Base-by-base conservation (phyloP, 2,329 filamentous ascomycete genomes). In the Colletotrichum chrysophilum region DNA sequence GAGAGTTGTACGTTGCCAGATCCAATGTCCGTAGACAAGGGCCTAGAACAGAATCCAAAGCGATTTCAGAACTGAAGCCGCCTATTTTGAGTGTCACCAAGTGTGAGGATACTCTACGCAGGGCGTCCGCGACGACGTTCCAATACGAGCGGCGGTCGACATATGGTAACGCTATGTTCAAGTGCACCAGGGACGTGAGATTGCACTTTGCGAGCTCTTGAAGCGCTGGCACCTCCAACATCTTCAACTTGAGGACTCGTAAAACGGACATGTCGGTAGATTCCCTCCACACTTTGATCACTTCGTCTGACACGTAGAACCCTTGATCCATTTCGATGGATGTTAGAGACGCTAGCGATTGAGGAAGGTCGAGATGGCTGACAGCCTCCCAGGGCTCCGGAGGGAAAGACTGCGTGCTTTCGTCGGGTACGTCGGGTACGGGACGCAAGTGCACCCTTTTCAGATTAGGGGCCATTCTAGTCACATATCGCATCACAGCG, bases 61-160 rank as follows among this genome's bases (percentile, higher is more conserved):
- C 0, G 5, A 7, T 48, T 21, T 13, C 1, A 48, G 43, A 48
- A 48, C n/a, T 48, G 1, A 48, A 10, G 7, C 43, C 9, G 43
- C 9, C 43, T 2, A 48, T 1, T 13, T 13, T 48, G n/a, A 48
- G n/a, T n/a, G n/a, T 1, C 5, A 48, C 3, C 10, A 48, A 2
- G 2, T 21, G 2, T 48, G 3, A 0, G 18, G n/a, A 48, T 1
- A 48, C 2, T 21, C n/a, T 2, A 48, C 43, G 43, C 1, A 48
- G 43, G 18, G 43, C n/a, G 2, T 13, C 43, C 43, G 43, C 43
- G 10, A 48, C 43, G 43, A 48, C 43, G 1, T 48, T 10, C 43
- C 43, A 48, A 13, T 48, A 48, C 0, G 43, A 21, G 5, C 43
- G 43, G n/a, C 43, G 2, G n/a, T 48, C n/a, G 43, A 48, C 43